phyloP scores from a whole-genome alignment of 2,329 filamentous ascomycete genomes.

The Fusarium albosuccineum region DNA sequence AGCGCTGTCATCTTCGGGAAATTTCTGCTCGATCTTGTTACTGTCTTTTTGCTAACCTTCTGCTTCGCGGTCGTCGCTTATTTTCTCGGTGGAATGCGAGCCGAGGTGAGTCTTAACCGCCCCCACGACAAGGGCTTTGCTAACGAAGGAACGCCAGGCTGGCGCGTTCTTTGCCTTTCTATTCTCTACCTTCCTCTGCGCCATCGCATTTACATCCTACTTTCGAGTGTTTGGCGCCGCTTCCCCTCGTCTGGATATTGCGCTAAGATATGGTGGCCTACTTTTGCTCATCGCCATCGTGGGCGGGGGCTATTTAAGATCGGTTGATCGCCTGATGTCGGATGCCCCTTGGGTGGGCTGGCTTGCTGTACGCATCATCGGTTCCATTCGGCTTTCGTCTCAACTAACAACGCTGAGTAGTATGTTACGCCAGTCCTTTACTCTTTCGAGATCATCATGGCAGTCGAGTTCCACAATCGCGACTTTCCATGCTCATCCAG shows the following conservation, averaged over 20 bases:
- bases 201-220: not conserved
- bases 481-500: conserved; percentile 12
- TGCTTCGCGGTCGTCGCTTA: not conserved
- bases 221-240: not conserved
- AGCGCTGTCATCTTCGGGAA: not conserved
- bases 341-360: too few relatives aligned
- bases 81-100: not conserved
- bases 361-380: too few relatives aligned
- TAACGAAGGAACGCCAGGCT: not conserved
- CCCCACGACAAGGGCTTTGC: too few relatives aligned
- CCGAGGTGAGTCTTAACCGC: not conserved
- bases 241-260: too few relatives aligned
- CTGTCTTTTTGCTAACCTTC: too few relatives aligned
- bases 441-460: conserved; percentile 44
- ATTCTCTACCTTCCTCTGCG: not conserved
- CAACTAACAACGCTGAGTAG: not conserved
- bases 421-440: conserved; percentile 75
- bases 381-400: too few relatives aligned
- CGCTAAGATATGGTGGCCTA: not conserved
- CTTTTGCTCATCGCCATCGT: not conserved
- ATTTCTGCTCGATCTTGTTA: not conserved
- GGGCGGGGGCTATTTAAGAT: not conserved
- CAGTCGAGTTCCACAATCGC: conserved; percentile 26
- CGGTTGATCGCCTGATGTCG: not conserved
- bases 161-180: not conserved